These are phyloP conservation scores for Cystobasidium pallidum DNA, from an alignment of 1,284 basidiomycete species.

Conservation along the genomic window DNA sequence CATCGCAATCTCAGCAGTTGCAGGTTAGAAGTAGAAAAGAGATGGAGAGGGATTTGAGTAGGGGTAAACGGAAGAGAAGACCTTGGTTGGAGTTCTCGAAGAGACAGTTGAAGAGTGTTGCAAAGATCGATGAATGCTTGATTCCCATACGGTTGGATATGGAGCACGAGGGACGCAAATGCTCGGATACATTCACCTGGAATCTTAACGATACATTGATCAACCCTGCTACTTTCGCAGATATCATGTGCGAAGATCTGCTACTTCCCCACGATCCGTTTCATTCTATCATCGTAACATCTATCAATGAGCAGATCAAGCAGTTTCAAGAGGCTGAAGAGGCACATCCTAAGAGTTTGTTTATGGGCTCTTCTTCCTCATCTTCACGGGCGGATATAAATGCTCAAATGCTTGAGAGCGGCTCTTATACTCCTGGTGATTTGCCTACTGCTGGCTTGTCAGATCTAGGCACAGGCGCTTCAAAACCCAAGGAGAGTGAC, in stretches of 20 bases:
- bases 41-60: constrained; percentile 45
- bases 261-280: constrained; percentile 69
- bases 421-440: not conserved
- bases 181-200: constrained; percentile 97
- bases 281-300: constrained; percentile 75
- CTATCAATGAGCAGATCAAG: constrained; percentile 83
- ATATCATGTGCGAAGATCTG: constrained; percentile 89
- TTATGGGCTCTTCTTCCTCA: constrained; percentile 46
- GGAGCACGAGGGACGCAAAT: constrained; percentile 83
- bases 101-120: constrained; percentile 64
- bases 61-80: constrained; percentile 49
- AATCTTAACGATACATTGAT: constrained; percentile 88
- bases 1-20: constrained; percentile 33
- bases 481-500: not conserved
- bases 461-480: not conserved
- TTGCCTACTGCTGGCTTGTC: not conserved
- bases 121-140: constrained; percentile 71
- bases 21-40: constrained; percentile 44
- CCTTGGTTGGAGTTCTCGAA: constrained; percentile 59
- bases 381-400: constrained; percentile 39
- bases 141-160: constrained; percentile 94
- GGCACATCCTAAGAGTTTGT: constrained; percentile 28
- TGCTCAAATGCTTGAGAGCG: not conserved
- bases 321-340: constrained; percentile 66
- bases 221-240: constrained; percentile 86